Evolutionary conservation across 176 grass and related monocot genomes (phyloP), one percentile per base, ranked within the genome.

Genomic region (Aegilops umbellulata): DNA sequence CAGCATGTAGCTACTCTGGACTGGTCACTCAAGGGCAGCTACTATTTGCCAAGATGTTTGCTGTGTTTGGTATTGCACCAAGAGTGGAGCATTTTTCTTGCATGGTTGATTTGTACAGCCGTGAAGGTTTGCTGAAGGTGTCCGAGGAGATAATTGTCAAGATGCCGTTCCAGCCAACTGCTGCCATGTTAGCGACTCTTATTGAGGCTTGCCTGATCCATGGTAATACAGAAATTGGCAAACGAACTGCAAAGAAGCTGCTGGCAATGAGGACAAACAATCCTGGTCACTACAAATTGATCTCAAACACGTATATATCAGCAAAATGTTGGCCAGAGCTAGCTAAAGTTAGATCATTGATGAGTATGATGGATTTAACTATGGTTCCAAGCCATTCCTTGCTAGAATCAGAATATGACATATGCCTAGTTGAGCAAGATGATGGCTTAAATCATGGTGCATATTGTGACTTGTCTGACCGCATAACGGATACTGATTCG

Each of bases 181-280:
- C 90, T 74, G 93, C 93, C 30, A 95, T 92, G 85, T 78, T 89
- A 86, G 93, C 93, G 39, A 89, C 90, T 39, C 76, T 95, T 84
- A 62, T 92, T 24, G 88, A 85, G 35, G 93, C 93, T 77, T 92
- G 87, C n/a, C 63, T 36, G 64, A 78, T 90, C 65, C 81, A 95
- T 86, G 74, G 88, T 39, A 83, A 86, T 79, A 81, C 3, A 60
- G 90, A 90, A 46, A 81, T 92, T 30, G 93, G 90, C 20, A 79
- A 90, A 81, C 77, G 69, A 82, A 76, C 85, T 49, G 93, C 93
- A 22, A 95, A 90, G 87, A 92, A 77, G 55, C 76, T 95, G 32
- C 22, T 95, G 32, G 80, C 84, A 7, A 95, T 92, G 93, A 79
- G 64, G 41, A 92, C 90, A 3, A 65, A 84, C 10, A 88, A 92